phyloP scores from a whole-genome alignment of 257 asterid species.

The Gardenia jasminoides region DNA sequence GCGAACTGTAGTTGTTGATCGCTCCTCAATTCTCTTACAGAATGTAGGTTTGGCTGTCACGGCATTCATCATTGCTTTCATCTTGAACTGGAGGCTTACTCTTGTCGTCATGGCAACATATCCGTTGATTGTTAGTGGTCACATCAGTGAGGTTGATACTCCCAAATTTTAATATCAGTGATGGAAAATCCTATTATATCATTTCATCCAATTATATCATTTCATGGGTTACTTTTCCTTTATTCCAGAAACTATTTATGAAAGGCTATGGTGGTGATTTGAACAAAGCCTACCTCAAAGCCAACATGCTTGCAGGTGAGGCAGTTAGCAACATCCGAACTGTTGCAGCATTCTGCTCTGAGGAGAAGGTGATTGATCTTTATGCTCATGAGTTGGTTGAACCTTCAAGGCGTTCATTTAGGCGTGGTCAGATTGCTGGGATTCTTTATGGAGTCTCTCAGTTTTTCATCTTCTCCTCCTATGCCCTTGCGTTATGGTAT shows the following conservation, averaged over 20 bases:
- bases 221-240: constrained; percentile 11
- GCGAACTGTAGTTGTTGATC: constrained; percentile 87
- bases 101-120: constrained; percentile 89
- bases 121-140: constrained; percentile 87
- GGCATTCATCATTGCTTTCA: constrained; percentile 83
- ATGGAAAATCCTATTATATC: not conserved
- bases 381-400: constrained; percentile 70
- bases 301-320: constrained; percentile 97
- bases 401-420: constrained; percentile 71
- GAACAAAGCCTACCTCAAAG: constrained; percentile 89
- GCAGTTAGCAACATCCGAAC: constrained; percentile 97
- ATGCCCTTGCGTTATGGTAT: constrained; percentile 95
- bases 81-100: constrained; percentile 96
- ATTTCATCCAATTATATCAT: not conserved
- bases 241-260: constrained; percentile 91
- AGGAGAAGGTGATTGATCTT: constrained; percentile 76
- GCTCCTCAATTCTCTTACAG: constrained; percentile 78
- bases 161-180: not conserved
- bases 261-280: constrained; percentile 87
- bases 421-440: constrained; percentile 95
- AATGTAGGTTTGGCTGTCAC: constrained; percentile 76
- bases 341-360: constrained; percentile 91
- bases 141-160: constrained; percentile 81
- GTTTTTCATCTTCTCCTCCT: constrained; percentile 89
- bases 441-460: constrained; percentile 87